Evolutionary conservation across 2,329 filamentous ascomycete species (phyloP).

Genomic region (Penicillium sp.): DNA sequence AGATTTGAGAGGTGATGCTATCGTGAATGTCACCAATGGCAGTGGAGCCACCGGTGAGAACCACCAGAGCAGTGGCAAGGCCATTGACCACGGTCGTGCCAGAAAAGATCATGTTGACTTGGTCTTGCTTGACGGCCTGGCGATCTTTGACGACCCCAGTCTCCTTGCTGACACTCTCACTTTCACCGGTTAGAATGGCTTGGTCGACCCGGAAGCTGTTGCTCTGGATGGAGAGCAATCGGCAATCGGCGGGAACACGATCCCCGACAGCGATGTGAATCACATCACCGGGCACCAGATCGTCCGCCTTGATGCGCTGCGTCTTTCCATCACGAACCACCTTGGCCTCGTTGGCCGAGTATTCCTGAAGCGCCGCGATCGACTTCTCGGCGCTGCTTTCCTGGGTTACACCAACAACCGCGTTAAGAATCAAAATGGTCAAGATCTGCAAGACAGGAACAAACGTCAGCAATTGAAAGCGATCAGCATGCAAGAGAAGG

Average conservation of each 20-base stretch:
- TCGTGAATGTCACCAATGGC: slow-evolving; percentile 99
- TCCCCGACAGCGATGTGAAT: slow-evolving; percentile 84
- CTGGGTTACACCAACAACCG: slow-evolving; percentile 94
- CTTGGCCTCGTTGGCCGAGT: slow-evolving; percentile 96
- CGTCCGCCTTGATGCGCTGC: slow-evolving; percentile 85
- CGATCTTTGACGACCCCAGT: slow-evolving; percentile 62
- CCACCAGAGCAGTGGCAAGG: slow-evolving; percentile 84
- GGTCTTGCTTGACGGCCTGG: slow-evolving; percentile 92
- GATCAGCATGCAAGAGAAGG: not conserved
- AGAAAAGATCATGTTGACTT: slow-evolving; percentile 96
- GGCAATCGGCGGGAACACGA: slow-evolving; percentile 89
- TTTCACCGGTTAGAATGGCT: slow-evolving; percentile 94
- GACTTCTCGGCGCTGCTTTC: slow-evolving; percentile 98
- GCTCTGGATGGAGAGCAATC: slow-evolving; percentile 82
- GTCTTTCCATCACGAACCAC: slow-evolving; percentile 79
- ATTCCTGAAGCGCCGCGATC: slow-evolving; percentile 95
- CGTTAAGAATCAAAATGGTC: slow-evolving; percentile 93
- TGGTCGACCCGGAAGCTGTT: slow-evolving; percentile 97
- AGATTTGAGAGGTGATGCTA: slow-evolving; percentile 96
- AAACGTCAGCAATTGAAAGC: not conserved
- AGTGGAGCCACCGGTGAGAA: slow-evolving; percentile 79
- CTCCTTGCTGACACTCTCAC: slow-evolving; percentile 91
- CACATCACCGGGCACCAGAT: slow-evolving; percentile 90
- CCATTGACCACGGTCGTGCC: slow-evolving; percentile 95
- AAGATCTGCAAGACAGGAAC: slow-evolving; percentile 65